Evolutionary conservation across 2,329 filamentous ascomycete species (phyloP).

Genomic region (Thelonectria olida): DNA sequence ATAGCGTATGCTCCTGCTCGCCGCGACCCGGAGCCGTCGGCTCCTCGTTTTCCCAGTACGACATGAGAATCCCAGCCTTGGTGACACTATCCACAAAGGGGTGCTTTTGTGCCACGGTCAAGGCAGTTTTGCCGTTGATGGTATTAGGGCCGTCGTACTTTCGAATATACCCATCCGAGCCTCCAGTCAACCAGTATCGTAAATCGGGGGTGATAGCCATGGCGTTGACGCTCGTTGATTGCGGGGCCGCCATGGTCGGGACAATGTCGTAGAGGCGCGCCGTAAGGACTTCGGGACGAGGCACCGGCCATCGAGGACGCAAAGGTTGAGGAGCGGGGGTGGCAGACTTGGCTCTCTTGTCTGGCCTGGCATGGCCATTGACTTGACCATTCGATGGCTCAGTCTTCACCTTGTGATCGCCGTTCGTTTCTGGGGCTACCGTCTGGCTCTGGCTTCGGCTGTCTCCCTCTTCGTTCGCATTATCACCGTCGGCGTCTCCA

Average conservation of each 20-base stretch:
- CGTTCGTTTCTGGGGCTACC: constrained; percentile 35
- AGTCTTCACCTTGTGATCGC: constrained; percentile 49
- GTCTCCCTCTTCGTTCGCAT: constrained; percentile 55
- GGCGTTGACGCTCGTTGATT: constrained; percentile 94
- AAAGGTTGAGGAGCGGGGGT: constrained; percentile 38
- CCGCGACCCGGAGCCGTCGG: constrained; percentile 55
- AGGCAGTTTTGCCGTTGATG: constrained; percentile 90
- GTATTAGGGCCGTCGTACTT: constrained; percentile 97
- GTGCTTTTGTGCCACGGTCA: constrained; percentile 95
- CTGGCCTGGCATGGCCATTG: constrained; percentile 45
- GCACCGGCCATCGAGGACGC: constrained; percentile 59
- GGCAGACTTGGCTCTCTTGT: constrained; percentile 39
- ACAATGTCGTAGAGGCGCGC: constrained; percentile 92
- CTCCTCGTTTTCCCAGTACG: constrained; percentile 99
- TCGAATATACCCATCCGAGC: constrained; percentile 92
- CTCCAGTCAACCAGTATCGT: constrained; percentile 93
- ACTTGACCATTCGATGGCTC: constrained; percentile 40
- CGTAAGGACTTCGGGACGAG: constrained; percentile 81
- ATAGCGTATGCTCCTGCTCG: constrained; percentile 72
- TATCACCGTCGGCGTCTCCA: constrained; percentile 44
- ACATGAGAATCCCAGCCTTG: constrained; percentile 92
- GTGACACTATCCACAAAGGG: constrained; percentile 97
- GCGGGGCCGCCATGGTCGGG: constrained; percentile 94
- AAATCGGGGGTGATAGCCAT: constrained; percentile 92
- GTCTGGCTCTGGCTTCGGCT: constrained; percentile 47